A percentile compares a stretch with the other conserved stretches of the same genome.
These are phyloP conservation scores for Hypericum perforatum DNA, from an alignment of 345 rosid species.

Conservation along the genomic window DNA sequence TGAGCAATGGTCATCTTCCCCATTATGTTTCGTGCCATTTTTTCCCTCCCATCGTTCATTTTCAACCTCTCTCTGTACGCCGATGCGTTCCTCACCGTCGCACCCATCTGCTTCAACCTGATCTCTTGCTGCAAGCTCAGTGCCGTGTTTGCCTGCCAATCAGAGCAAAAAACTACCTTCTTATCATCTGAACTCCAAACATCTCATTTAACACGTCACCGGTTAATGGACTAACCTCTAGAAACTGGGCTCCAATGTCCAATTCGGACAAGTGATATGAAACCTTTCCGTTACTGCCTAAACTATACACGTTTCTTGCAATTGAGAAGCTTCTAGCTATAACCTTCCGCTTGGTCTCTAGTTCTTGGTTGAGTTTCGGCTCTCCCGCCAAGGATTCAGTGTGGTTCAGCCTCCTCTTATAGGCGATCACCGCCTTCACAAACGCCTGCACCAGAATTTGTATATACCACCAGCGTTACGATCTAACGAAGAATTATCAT, in stretches of 20 bases:
- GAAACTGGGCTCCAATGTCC: slow-evolving; percentile 21
- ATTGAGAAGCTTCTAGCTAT: slow-evolving; percentile 20
- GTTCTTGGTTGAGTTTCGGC: slow-evolving; percentile 15
- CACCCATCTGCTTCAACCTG: slow-evolving; percentile 27
- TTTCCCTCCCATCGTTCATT: slow-evolving; percentile 23
- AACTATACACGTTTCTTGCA: slow-evolving; percentile 22
- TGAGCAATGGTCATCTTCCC: slow-evolving; percentile 17
- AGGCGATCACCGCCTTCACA: slow-evolving; percentile 21
- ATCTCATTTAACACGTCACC: neutral
- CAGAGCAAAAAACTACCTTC: too few relatives aligned
- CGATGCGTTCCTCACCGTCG: slow-evolving; percentile 22
- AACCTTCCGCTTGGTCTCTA: slow-evolving; percentile 17
- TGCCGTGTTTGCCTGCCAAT: slow-evolving; percentile 17
- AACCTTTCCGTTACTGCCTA: slow-evolving; percentile 12
- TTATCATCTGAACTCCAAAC: too few relatives aligned
- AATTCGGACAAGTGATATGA: slow-evolving; percentile 16
- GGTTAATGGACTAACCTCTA: slow-evolving; percentile 9
- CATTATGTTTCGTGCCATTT: slow-evolving; percentile 15
- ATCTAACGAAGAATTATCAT: neutral
- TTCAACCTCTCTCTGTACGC: slow-evolving; percentile 12
- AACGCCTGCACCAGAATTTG: slow-evolving; percentile 17
- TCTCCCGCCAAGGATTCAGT: slow-evolving; percentile 8
- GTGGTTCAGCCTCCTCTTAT: slow-evolving; percentile 16
- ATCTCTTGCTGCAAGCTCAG: slow-evolving; percentile 26
- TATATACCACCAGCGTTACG: too few relatives aligned